Percentiles rank a stretch among this genome's conserved stretches.
These are phyloP conservation scores for Russula vinacea DNA, from an alignment of 768 basidiomycete genomes.

Conservation along the genomic window DNA sequence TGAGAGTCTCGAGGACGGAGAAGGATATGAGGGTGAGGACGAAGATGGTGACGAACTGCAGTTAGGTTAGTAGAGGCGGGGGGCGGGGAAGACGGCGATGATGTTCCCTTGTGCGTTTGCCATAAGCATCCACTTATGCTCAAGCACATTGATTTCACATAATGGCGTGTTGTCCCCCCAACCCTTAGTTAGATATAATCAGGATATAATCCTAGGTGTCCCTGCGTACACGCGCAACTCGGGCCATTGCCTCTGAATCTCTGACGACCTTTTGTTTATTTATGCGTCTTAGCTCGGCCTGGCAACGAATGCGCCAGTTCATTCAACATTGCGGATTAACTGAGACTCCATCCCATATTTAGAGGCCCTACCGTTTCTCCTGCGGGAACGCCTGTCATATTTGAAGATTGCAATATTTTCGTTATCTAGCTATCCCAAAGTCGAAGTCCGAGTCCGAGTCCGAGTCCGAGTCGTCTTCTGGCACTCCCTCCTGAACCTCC, in stretches of 20 bases:
- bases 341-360: neutral
- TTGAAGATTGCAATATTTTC: constrained; percentile 95
- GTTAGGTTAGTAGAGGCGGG: neutral
- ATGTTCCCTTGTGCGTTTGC: constrained; percentile 46
- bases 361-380: constrained; percentile 96
- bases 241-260: neutral
- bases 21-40: constrained; percentile 26
- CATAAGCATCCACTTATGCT: neutral
- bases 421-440: constrained; percentile 87
- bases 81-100: constrained; percentile 29
- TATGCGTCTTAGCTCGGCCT: constrained; percentile 11
- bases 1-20: neutral
- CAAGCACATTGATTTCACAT: neutral
- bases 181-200: neutral
- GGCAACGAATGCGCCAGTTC: constrained; percentile 28
- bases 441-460: too few species aligned
- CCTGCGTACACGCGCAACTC: constrained; percentile 52
- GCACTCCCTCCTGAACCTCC: too few species aligned
- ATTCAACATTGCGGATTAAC: constrained; percentile 38
- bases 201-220: constrained; percentile 72
- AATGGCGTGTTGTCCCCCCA: neutral
- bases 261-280: neutral
- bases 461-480: too few species aligned
- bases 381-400: constrained; percentile 93
- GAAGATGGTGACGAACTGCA: too few species aligned